Conservation (phyloP, 352 stramenopile genomes). For the Pythium folliculosum region DNA sequence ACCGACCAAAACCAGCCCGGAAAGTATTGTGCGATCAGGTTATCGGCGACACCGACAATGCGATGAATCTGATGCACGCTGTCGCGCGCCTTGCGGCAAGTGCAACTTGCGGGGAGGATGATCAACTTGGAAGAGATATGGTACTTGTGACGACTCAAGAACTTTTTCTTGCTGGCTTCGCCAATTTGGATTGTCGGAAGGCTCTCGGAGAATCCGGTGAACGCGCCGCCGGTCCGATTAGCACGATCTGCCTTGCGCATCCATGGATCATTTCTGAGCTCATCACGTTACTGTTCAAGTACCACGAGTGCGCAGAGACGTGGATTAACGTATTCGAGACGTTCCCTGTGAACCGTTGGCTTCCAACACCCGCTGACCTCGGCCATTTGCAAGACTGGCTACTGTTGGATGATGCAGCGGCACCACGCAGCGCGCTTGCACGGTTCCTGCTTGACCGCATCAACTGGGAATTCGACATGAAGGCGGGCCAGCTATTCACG, state of each 20-base stretch:
- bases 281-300: constrained; percentile 53
- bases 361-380: constrained; percentile 65
- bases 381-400: constrained; percentile 80
- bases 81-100: constrained; percentile 57
- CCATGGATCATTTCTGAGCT: constrained; percentile 42
- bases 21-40: constrained; percentile 63
- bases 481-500: constrained; percentile 62
- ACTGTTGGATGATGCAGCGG: constrained; percentile 66
- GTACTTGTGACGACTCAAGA: constrained; percentile 32
- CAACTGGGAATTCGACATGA: constrained; percentile 86
- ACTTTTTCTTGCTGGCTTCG: constrained; percentile 31
- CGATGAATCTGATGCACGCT: constrained; percentile 70
- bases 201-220: constrained; percentile 33
- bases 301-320: constrained; percentile 75
- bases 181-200: constrained; percentile 25
- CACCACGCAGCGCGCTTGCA: constrained; percentile 61
- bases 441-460: constrained; percentile 81
- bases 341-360: constrained; percentile 86
- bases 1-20: constrained; percentile 41
- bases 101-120: constrained; percentile 18
- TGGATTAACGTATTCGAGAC: constrained; percentile 87
- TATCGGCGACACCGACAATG: constrained; percentile 60
- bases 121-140: constrained; percentile 24
- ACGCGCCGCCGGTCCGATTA: constrained; percentile 34
- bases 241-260: constrained; percentile 39